Percentiles rank a stretch among this genome's conserved stretches.
These are phyloP conservation scores for Hyparrhenia diplandra DNA, from an alignment of 176 grass and related monocot genomes.

Conservation along the genomic window DNA sequence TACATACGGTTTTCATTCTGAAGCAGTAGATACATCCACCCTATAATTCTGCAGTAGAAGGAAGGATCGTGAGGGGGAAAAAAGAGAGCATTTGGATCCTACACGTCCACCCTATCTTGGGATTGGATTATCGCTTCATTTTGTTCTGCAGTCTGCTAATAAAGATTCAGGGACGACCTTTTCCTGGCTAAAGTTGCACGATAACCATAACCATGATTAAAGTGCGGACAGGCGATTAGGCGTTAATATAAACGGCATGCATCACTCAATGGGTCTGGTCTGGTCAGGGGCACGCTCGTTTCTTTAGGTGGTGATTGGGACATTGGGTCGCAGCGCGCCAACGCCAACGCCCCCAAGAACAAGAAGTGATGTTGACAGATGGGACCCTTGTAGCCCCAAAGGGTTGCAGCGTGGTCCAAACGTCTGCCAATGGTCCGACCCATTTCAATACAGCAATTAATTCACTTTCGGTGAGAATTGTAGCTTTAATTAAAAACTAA, in stretches of 20 bases:
- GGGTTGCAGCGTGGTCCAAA: conserved; percentile 23
- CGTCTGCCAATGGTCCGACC: conserved; percentile 2
- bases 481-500: neutral
- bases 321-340: conserved; percentile 8
- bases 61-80: too few relatives aligned
- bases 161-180: neutral
- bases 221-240: neutral
- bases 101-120: too few relatives aligned
- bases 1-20: neutral
- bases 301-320: neutral
- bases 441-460: conserved; percentile 4
- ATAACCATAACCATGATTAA: neutral
- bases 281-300: conserved; percentile 16
- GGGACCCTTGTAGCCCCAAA: conserved; percentile 28
- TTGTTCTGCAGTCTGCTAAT: neutral
- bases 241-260: conserved; percentile 17
- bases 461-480: neutral
- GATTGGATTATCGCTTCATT: neutral
- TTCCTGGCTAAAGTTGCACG: neutral
- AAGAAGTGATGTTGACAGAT: conserved; percentile 20
- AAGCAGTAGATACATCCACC: too few relatives aligned
- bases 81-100: too few relatives aligned
- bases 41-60: neutral
- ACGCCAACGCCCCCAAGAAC: neutral
- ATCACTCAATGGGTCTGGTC: conserved; percentile 9